phyloP scores from a whole-genome alignment of 495 filamentous ascomycete genomes.

The Mycothermus thermophilus region DNA sequence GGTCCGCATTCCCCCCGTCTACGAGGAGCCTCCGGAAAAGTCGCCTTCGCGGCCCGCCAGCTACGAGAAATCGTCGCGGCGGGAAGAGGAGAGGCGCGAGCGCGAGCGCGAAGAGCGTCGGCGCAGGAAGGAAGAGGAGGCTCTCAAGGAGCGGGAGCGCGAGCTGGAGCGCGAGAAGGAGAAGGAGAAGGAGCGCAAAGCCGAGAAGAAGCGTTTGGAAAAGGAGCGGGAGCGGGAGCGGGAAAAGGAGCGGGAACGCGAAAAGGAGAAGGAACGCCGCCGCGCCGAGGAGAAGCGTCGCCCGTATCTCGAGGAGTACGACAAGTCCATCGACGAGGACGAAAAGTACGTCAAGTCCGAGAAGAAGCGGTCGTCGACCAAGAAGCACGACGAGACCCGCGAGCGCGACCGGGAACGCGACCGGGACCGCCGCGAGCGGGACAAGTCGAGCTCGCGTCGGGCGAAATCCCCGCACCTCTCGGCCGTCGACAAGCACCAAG shows the following conservation, averaged over 20 bases:
- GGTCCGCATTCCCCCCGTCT: conserved; percentile 8
- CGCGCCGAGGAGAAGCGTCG: conserved; percentile 12
- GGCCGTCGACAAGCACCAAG: conserved; percentile 5
- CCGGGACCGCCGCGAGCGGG: conserved; percentile 16
- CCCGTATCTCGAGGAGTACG: conserved; percentile 16
- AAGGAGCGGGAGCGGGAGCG: conserved; percentile 10
- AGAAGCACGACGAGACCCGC: conserved; percentile 20
- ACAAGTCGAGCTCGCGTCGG: conserved; percentile 18
- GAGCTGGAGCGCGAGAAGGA: conserved; percentile 9
- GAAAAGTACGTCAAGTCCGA: conserved; percentile 21
- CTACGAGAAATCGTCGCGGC: conserved; percentile 31
- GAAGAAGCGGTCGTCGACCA: conserved; percentile 30
- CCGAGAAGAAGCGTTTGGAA: conserved; percentile 3
- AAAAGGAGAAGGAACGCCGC: conserved; percentile 14
- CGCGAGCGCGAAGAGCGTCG: conserved; percentile 18
- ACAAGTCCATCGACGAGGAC: conserved; percentile 18
- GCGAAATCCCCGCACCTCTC: conserved; percentile 8
- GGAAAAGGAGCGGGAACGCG: conserved; percentile 4
- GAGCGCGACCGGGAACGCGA: conserved; percentile 21
- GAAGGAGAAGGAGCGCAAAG: conserved; percentile 9
- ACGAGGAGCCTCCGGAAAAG: conserved; percentile 27
- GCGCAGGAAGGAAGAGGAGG: conserved; percentile 20
- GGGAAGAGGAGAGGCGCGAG: conserved; percentile 24
- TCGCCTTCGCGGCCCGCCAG: no score
- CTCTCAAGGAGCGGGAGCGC: conserved; percentile 4